These are phyloP conservation scores for Tricholoma flavovirens DNA, from an alignment of 768 basidiomycete species.

Conservation along the genomic window DNA sequence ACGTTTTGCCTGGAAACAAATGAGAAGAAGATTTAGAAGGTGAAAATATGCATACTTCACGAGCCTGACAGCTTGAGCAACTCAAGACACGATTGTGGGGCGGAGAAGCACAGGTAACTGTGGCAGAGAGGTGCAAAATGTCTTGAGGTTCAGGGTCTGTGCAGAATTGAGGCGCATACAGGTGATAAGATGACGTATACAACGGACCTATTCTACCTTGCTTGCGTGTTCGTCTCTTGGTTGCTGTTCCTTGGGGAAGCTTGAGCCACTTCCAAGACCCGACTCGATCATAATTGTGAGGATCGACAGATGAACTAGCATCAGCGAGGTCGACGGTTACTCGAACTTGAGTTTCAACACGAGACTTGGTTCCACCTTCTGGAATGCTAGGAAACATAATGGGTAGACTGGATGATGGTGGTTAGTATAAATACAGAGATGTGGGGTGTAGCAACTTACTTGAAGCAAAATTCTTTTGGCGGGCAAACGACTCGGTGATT, in stretches of 20 bases:
- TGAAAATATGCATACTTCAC: constrained; percentile 53
- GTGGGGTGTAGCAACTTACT: constrained; percentile 39
- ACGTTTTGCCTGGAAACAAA: constrained; percentile 64
- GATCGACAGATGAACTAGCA: constrained; percentile 55
- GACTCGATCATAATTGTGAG: constrained; percentile 66
- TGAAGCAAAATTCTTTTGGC: constrained; percentile 69
- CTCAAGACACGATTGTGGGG: constrained; percentile 74
- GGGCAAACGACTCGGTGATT: constrained; percentile 64
- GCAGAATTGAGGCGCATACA: constrained; percentile 15
- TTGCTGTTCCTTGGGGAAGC: constrained; percentile 74
- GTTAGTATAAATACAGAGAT: constrained; percentile 10
- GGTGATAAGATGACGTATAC: constrained; percentile 2
- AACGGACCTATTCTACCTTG: constrained; percentile 72
- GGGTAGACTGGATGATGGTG: constrained; percentile 47
- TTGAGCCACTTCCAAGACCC: constrained; percentile 90
- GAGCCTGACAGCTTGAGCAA: constrained; percentile 83
- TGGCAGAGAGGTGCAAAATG: constrained; percentile 64
- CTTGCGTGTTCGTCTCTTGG: constrained; percentile 80
- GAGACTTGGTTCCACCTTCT: constrained; percentile 76
- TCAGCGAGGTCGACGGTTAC: constrained; percentile 76
- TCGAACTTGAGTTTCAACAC: constrained; percentile 93
- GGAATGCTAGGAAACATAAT: constrained; percentile 84
- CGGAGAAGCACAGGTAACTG: constrained; percentile 75
- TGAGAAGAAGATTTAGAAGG: constrained; percentile 5
- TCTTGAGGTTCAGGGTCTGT: constrained; percentile 65